Evolutionary conservation across 2,329 filamentous ascomycete genomes (phyloP).

Genomic region (Aspergillus sp.): DNA sequence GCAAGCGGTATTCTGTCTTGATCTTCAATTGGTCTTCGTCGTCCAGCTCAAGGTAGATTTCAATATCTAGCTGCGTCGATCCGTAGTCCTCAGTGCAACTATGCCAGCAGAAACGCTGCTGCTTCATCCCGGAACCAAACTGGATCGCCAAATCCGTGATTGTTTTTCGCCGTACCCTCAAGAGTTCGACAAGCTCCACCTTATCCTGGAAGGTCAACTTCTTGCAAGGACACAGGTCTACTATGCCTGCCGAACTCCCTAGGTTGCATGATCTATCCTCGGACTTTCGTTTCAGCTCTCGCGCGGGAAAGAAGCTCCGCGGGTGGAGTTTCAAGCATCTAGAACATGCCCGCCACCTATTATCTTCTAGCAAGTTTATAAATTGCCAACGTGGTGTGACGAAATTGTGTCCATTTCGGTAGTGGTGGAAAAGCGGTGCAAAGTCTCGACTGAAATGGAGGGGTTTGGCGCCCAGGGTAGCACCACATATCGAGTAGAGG

Average conservation of each 20-base stretch:
- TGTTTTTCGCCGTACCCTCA: slow-evolving; percentile 33
- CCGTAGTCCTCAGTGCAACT: slow-evolving; percentile 40
- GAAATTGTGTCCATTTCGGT: slow-evolving; percentile 40
- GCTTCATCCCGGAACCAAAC: slow-evolving; percentile 31
- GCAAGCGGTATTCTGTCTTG: slow-evolving; percentile 42
- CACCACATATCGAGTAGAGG: slow-evolving; percentile 36
- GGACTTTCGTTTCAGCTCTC: slow-evolving; percentile 37
- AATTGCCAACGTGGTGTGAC: slow-evolving; percentile 41
- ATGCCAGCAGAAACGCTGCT: slow-evolving; percentile 43
- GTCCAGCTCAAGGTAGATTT: slow-evolving; percentile 39
- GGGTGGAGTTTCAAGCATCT: slow-evolving; percentile 44
- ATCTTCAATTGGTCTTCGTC: slow-evolving; percentile 34
- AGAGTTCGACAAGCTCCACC: slow-evolving; percentile 36
- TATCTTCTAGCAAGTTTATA: slow-evolving; percentile 38
- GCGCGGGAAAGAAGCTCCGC: slow-evolving; percentile 33
- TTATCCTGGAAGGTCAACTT: slow-evolving; percentile 44
- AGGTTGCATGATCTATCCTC: slow-evolving; percentile 37
- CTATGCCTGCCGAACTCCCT: slow-evolving; percentile 38
- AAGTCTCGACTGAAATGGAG: slow-evolving; percentile 43
- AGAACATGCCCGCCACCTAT: slow-evolving; percentile 39
- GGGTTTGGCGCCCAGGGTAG: slow-evolving; percentile 33
- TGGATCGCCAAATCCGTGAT: slow-evolving; percentile 28
- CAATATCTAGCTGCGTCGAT: slow-evolving; percentile 36
- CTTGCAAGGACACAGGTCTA: slow-evolving; percentile 44
- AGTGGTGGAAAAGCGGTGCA: slow-evolving; percentile 44